Evolutionary conservation across 106 monocot genomes (phyloP).

Genomic region (Apostasia ramifera): DNA sequence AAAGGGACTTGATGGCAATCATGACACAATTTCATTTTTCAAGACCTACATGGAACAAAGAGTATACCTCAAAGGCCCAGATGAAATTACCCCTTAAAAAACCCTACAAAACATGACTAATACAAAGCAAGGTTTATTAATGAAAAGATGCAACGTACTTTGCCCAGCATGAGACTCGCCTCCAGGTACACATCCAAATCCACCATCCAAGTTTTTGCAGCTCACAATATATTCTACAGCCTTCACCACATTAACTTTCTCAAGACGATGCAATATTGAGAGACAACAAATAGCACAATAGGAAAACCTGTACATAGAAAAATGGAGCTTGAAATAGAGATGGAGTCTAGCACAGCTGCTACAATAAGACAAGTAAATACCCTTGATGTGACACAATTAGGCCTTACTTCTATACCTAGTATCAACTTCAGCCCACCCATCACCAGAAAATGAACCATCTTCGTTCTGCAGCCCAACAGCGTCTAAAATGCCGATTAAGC

Average conservation of each 20-base stretch:
- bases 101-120: too few species aligned
- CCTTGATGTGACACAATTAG: too few species aligned
- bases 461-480: slow-evolving; percentile 76
- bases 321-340: too few species aligned
- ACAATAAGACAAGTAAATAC: too few species aligned
- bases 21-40: too few species aligned
- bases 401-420: too few species aligned
- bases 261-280: slow-evolving; percentile 48
- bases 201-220: slow-evolving; percentile 96
- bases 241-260: slow-evolving; percentile 80
- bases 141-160: slow-evolving; percentile 45
- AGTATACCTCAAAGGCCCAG: too few species aligned
- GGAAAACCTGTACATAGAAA: slow-evolving; percentile 65
- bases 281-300: slow-evolving; percentile 92
- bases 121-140: too few species aligned
- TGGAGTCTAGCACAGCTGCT: too few species aligned
- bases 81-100: too few species aligned
- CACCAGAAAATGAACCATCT: slow-evolving; percentile 96
- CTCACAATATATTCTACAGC: slow-evolving; percentile 86
- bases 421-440: slow-evolving; percentile 97
- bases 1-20: too few species aligned
- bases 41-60: too few species aligned
- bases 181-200: slow-evolving; percentile 86
- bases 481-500: slow-evolving; percentile 45
- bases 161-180: slow-evolving; percentile 98